phyloP scores from a whole-genome alignment of 345 rosid genomes.

The Abelmoschus esculentus region DNA sequence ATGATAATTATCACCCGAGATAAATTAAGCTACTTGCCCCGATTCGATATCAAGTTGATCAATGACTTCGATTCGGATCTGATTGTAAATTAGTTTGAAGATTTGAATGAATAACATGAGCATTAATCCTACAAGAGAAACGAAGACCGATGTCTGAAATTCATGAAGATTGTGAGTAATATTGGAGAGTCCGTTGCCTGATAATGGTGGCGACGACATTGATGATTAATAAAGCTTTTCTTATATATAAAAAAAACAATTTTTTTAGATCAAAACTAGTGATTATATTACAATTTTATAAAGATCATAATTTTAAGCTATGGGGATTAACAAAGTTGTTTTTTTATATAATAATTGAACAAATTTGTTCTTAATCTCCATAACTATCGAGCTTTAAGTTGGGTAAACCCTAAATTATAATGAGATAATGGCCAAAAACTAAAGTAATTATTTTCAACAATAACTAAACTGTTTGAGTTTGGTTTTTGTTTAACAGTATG shows the following conservation, averaged over 20 bases:
- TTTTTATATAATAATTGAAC: not conserved
- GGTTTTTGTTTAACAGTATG: not conserved
- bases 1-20: not conserved
- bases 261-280: not conserved
- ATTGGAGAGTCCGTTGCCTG: not conserved
- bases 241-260: not conserved
- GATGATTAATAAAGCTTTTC: not conserved
- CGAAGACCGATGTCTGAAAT: not conserved
- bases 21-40: not conserved
- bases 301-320: not conserved
- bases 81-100: not conserved
- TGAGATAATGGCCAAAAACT: not conserved
- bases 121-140: not conserved
- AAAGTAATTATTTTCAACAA: no score
- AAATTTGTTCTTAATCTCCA: not conserved
- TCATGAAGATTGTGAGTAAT: not conserved
- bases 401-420: no score
- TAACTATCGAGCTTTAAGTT: no score
- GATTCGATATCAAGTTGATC: not conserved
- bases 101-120: not conserved
- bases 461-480: not conserved
- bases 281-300: not conserved
- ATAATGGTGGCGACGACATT: not conserved
- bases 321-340: not conserved
- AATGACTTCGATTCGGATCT: not conserved